Base-by-base conservation (phyloP, 805 yeast species). In the Nematodospora valgi region DNA sequence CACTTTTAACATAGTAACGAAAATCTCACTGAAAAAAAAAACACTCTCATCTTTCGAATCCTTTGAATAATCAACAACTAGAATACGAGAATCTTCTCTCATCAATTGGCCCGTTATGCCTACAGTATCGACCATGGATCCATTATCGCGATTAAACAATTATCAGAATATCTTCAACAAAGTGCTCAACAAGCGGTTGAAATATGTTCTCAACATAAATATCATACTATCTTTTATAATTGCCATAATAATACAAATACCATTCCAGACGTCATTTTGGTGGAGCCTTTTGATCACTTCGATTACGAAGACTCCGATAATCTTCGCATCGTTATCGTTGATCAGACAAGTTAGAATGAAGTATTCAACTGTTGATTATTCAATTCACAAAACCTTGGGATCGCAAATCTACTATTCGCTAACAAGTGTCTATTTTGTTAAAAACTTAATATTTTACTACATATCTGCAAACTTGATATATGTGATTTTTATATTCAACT, bases 111-210 rank as follows among this genome's bases (percentile, higher is more conserved):
- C n/a, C n/a, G n/a, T n/a, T n/a, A n/a, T n/a, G n/a, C n/a, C n/a
- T n/a, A n/a, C n/a, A n/a, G n/a, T n/a, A n/a, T n/a, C n/a, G n/a
- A n/a, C n/a, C n/a, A n/a, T n/a, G n/a, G n/a, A n/a, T n/a, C n/a
- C n/a, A n/a, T n/a, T n/a, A n/a, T n/a, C n/a, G n/a, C n/a, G n/a
- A n/a, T n/a, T n/a, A 11, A 8, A 25, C n/a, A 30, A 22, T 25
- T 60, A 60, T 39, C 48, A 47, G 27, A 27, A 45, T 24, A 48
- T 50, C 41, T 64, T 58, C 42, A 38, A 39, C 13, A 55, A 57
- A 35, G 68, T 65, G 6, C 44, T 53, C 26, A 36, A 45, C 30
- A 62, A 64, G 39, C 45, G 73, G 27, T 52, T 66, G 50, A 54
- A 54, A 32, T 68, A 51, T 39, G 56, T 61, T 33, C 53, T 57